Conservation (phyloP, 2,329 filamentous ascomycete genomes). For the Fusarium irregulare region DNA sequence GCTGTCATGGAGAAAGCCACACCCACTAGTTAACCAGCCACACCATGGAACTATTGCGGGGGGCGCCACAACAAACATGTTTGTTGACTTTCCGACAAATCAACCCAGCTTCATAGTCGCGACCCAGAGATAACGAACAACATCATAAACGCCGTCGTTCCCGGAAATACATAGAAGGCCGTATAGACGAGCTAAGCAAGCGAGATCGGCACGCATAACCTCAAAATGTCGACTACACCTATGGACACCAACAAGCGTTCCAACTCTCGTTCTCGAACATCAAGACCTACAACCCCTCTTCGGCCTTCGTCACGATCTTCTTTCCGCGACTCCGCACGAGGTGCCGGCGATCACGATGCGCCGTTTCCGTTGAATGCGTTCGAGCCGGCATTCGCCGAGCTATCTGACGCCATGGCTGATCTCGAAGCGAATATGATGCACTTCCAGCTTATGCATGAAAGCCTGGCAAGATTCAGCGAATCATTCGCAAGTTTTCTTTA, state of each 20-base stretch:
- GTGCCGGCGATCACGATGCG: slow-evolving; percentile 62
- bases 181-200: neutral
- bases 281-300: slow-evolving; percentile 90
- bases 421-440: slow-evolving; percentile 98
- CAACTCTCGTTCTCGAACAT: slow-evolving; percentile 71
- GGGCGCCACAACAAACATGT: slow-evolving; percentile 30
- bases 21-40: slow-evolving; percentile 9
- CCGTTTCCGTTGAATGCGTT: slow-evolving; percentile 81
- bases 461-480: slow-evolving; percentile 90
- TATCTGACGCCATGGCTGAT: slow-evolving; percentile 93
- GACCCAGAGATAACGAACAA: neutral
- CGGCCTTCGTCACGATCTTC: slow-evolving; percentile 91
- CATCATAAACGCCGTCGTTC: neutral
- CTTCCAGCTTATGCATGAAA: slow-evolving; percentile 96
- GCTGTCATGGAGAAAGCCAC: slow-evolving; percentile 23
- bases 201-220: neutral
- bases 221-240: slow-evolving; percentile 45
- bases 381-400: slow-evolving; percentile 91
- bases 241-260: slow-evolving; percentile 57
- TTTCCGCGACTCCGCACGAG: slow-evolving; percentile 78
- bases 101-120: slow-evolving; percentile 10
- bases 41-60: slow-evolving; percentile 21
- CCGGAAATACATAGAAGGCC: neutral
- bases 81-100: slow-evolving; percentile 35
- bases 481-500: slow-evolving; percentile 96